phyloP scores from a whole-genome alignment of 805 yeast species.

The Kurtzmaniella fragi region DNA sequence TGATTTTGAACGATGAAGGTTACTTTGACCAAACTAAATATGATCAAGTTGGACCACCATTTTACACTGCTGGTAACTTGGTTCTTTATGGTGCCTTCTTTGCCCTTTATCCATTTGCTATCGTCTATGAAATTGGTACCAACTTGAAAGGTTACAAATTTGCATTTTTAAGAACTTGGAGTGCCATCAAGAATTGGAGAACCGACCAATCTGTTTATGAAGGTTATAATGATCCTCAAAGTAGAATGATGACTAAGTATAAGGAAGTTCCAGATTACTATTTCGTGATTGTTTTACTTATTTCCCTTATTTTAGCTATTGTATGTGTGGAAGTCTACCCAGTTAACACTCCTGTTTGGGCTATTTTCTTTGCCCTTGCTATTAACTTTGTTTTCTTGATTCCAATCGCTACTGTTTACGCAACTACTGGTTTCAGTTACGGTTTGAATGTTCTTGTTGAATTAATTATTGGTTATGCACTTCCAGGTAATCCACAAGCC shows the following conservation, averaged over 20 bases:
- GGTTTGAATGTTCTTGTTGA: conserved; percentile 15
- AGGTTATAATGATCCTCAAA: conserved; percentile 20
- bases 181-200: conserved; percentile 11
- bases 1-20: conserved; percentile 34
- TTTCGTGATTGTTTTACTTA: conserved; percentile 17
- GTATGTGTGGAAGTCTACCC: conserved; percentile 17
- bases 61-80: conserved; percentile 23
- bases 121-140: conserved; percentile 14
- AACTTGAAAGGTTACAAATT: conserved; percentile 5
- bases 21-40: conserved; percentile 19
- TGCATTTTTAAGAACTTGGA: neutral
- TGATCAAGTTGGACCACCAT: conserved; percentile 23
- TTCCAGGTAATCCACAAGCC: conserved; percentile 21
- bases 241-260: conserved; percentile 26
- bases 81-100: conserved; percentile 23
- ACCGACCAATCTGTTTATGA: conserved; percentile 14
- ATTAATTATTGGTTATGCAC: conserved; percentile 19
- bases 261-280: conserved; percentile 35
- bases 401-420: conserved; percentile 13
- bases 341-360: conserved; percentile 18
- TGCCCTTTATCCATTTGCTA: conserved; percentile 21
- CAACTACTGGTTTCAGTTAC: conserved; percentile 10
- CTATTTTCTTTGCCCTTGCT: conserved; percentile 26
- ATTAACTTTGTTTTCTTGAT: conserved; percentile 17
- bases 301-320: conserved; percentile 26